phyloP scores from a whole-genome alignment of 164 flowering plant genomes.

The Taxillus chinensis region DNA sequence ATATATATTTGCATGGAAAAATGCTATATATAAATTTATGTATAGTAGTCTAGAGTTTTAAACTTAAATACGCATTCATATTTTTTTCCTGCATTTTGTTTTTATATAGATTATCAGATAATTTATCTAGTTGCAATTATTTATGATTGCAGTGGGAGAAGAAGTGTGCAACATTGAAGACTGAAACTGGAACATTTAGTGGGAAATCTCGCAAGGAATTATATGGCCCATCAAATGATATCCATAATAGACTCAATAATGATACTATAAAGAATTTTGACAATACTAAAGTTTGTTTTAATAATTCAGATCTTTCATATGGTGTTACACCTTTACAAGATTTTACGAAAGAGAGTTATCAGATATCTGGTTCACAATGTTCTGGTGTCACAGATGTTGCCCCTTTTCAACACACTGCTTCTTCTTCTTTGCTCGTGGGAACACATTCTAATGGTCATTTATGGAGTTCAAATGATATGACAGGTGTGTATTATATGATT shows the following conservation, averaged over 20 bases:
- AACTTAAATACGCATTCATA: too few species aligned
- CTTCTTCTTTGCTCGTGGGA: slow-evolving; percentile 16
- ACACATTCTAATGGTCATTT: slow-evolving; percentile 8
- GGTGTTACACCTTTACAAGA: slow-evolving; percentile 87
- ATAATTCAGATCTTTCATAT: slow-evolving; percentile 34
- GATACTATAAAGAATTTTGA: slow-evolving; percentile 35
- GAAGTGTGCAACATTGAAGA: slow-evolving; percentile 39
- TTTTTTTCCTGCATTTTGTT: too few species aligned
- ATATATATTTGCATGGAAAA: too few species aligned
- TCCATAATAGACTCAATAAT: slow-evolving; percentile 54
- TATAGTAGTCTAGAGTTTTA: too few species aligned
- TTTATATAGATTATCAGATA: background rate
- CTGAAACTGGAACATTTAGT: slow-evolving; percentile 17
- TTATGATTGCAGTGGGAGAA: slow-evolving; percentile 66
- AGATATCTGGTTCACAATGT: slow-evolving; percentile 40
- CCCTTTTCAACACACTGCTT: slow-evolving; percentile 9
- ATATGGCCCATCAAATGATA: slow-evolving; percentile 52
- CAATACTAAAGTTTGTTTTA: slow-evolving; percentile 21
- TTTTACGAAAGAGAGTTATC: slow-evolving; percentile 65
- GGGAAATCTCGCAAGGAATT: slow-evolving; percentile 20
- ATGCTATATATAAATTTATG: too few species aligned
- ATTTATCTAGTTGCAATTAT: slow-evolving; percentile 1
- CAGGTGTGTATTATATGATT: slow-evolving; percentile 22
- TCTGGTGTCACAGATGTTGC: slow-evolving; percentile 22
- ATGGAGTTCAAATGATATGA: slow-evolving; percentile 15